Percentiles rank a stretch among this genome's conserved stretches.
Conservation (phyloP, 1,284 basidiomycete species). For the Anthracocystis walkeri region DNA sequence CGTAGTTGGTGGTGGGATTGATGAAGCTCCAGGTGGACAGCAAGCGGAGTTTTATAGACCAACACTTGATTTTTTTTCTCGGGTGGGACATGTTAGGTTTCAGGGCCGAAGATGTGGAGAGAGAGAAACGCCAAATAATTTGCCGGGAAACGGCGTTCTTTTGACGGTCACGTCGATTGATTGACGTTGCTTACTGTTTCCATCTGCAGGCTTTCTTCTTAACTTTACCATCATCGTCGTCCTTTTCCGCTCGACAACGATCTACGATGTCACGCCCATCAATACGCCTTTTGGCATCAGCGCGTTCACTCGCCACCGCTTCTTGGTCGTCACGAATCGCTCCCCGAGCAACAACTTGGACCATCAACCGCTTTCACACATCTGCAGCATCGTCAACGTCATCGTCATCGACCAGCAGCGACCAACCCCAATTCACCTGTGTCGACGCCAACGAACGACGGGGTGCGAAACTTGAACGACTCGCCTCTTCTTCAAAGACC, state of each 20-base stretch:
- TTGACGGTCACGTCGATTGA: too few species aligned
- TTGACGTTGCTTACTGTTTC: background rate
- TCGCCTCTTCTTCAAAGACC: conserved; percentile 24
- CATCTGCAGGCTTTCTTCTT: background rate
- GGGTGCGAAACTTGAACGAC: conserved; percentile 43
- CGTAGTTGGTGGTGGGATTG: background rate
- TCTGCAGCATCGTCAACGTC: conserved; percentile 7
- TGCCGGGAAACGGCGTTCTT: too few species aligned
- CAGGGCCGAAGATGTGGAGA: background rate
- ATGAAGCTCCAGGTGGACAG: background rate
- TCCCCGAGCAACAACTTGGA: background rate
- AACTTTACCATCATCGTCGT: background rate
- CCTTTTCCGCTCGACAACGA: background rate
- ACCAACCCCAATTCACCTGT: conserved; percentile 60
- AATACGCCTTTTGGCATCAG: conserved; percentile 12
- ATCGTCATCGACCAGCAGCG: conserved; percentile 11
- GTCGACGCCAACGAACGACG: conserved; percentile 65
- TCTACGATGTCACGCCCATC: conserved; percentile 28
- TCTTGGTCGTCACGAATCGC: background rate
- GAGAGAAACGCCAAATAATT: conserved; percentile 7
- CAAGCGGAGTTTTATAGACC: conserved; percentile 1
- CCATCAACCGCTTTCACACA: conserved; percentile 2
- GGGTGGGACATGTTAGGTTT: background rate
- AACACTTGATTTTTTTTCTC: conserved; percentile 4
- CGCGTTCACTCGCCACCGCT: conserved; percentile 4